phyloP scores from a whole-genome alignment of 148 eudicot species.

The Salicornia ramosissima region DNA sequence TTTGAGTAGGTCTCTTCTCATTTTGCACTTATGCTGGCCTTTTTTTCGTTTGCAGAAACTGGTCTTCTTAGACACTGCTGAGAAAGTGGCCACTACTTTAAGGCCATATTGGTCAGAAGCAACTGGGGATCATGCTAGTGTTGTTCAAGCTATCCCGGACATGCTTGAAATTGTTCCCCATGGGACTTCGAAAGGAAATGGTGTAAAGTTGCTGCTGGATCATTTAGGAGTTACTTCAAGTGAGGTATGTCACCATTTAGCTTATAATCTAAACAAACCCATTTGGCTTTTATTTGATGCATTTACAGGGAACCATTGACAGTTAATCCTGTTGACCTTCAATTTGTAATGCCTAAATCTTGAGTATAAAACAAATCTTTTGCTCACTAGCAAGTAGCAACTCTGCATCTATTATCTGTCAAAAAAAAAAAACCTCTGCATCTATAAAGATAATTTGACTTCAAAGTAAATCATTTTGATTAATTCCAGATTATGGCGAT shows the following conservation, averaged over 20 bases:
- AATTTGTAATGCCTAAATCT: background rate
- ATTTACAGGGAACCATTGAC: background rate
- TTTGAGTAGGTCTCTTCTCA: background rate
- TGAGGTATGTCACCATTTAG: conserved; percentile 44
- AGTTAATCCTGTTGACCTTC: background rate
- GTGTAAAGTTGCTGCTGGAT: conserved; percentile 69
- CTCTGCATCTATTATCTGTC: too few species aligned
- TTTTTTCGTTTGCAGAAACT: conserved; percentile 55
- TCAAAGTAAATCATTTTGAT: background rate
- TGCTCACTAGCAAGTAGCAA: background rate
- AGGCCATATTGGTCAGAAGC: conserved; percentile 91
- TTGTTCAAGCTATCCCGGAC: conserved; percentile 79
- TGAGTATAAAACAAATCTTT: background rate
- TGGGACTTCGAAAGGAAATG: conserved; percentile 86
- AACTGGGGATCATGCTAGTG: conserved; percentile 61
- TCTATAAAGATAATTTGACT: background rate
- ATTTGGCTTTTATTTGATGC: background rate
- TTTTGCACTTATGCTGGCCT: background rate
- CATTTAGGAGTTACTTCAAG: conserved; percentile 64
- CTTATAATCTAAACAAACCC: background rate
- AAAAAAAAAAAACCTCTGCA: too few species aligned
- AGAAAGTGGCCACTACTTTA: conserved; percentile 57
- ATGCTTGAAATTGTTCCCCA: conserved; percentile 91
- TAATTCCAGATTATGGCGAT: conserved; percentile 69
- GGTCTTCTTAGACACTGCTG: conserved; percentile 77